Evolutionary conservation across 2,329 filamentous ascomycete genomes (phyloP).

Genomic region (Meredithiella fracta): DNA sequence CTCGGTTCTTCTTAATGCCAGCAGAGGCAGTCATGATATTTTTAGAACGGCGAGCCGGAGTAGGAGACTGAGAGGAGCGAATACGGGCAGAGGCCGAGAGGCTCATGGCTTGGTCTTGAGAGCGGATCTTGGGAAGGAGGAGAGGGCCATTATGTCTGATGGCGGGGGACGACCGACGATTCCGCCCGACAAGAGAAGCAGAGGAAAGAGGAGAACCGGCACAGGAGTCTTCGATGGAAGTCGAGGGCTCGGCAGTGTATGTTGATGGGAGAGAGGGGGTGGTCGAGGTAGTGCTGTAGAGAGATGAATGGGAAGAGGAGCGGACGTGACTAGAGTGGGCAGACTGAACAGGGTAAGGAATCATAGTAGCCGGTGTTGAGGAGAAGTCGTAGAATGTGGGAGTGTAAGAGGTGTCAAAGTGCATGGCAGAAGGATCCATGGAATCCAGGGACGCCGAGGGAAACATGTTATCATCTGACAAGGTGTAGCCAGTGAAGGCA

Average conservation of each 20-base stretch:
- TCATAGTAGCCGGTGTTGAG: not conserved
- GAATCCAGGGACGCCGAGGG: constrained; percentile 21
- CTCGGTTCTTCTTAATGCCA: constrained; percentile 5
- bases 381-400: not conserved
- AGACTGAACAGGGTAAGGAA: not conserved
- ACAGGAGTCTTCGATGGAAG: constrained; percentile 47
- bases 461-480: constrained; percentile 17
- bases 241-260: constrained; percentile 28
- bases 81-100: constrained; percentile 13
- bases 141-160: constrained; percentile 64
- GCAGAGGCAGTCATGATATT: not conserved
- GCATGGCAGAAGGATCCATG: not conserved
- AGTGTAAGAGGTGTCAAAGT: not conserved
- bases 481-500: constrained; percentile 33
- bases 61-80: constrained; percentile 18
- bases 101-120: constrained; percentile 57
- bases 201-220: constrained; percentile 46
- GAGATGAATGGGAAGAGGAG: constrained; percentile 48
- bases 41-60: constrained; percentile 18
- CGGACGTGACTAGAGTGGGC: constrained; percentile 34
- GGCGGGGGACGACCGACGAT: constrained; percentile 46
- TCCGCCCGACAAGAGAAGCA: constrained; percentile 32
- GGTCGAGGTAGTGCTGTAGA: constrained; percentile 37
- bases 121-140: constrained; percentile 70
- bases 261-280: constrained; percentile 47